Evolutionary conservation across 108 stramenopile species (phyloP).

Genomic region (Cyclotella kingstonii): DNA sequence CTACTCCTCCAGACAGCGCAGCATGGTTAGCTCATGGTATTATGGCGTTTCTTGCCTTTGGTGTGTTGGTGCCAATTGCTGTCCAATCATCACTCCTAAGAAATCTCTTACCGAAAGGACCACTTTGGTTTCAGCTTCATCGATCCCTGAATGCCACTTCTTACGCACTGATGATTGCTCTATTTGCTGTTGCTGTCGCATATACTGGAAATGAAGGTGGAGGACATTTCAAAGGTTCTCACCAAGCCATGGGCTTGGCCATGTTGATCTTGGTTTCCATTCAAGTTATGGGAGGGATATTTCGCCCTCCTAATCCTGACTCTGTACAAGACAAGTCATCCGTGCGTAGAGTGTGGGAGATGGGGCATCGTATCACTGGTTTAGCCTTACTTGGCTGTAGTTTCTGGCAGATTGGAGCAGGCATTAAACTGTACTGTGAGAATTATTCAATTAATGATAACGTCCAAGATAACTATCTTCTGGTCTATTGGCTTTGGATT

Average conservation of each 20-base stretch:
- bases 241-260: conserved; percentile 38
- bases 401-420: conserved; percentile 38
- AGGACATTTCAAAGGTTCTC: conserved; percentile 17
- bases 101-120: conserved; percentile 11
- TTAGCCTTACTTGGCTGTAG: conserved; percentile 17
- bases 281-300: conserved; percentile 39
- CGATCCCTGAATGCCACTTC: conserved; percentile 21
- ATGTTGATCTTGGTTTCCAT: conserved; percentile 37
- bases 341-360: conserved; percentile 25
- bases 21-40: conserved; percentile 67
- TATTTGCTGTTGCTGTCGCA: conserved; percentile 33
- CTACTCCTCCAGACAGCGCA: conserved; percentile 2
- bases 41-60: conserved; percentile 65
- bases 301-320: conserved; percentile 35
- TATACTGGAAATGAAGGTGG: conserved; percentile 13
- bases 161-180: conserved; percentile 19
- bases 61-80: conserved; percentile 57
- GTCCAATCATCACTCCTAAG: conserved; percentile 56
- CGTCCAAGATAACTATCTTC: conserved; percentile 9
- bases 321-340: conserved; percentile 26
- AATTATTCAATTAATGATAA: conserved; percentile 17
- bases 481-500: conserved; percentile 40
- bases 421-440: conserved; percentile 17
- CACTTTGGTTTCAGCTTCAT: conserved; percentile 39
- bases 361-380: conserved; percentile 24